phyloP scores from a whole-genome alignment of 208 protist genomes.

The Leishmania martiniquensis region DNA sequence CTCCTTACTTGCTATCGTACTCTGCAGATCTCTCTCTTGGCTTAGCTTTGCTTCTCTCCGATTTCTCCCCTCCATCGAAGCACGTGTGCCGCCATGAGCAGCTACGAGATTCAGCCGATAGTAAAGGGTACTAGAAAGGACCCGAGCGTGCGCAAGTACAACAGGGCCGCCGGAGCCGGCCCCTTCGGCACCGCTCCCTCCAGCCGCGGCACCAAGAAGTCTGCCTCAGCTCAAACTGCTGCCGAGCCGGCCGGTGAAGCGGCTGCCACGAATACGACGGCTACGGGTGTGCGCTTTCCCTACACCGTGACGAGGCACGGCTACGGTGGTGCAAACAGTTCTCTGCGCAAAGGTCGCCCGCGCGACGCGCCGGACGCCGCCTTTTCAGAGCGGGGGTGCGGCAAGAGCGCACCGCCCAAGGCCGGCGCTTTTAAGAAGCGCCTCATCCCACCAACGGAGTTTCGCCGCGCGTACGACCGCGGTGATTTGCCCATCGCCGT shows the following conservation, averaged over 20 bases:
- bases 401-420: conserved; percentile 80
- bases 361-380: conserved; percentile 62
- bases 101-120: conserved; percentile 92
- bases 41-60: background rate
- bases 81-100: conserved; percentile 42
- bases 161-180: conserved; percentile 79
- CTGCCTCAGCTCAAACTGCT: conserved; percentile 11
- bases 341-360: conserved; percentile 83
- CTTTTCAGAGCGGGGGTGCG: conserved; percentile 80
- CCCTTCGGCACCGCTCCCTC: conserved; percentile 87
- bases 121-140: conserved; percentile 90
- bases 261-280: conserved; percentile 13
- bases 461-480: conserved; percentile 98
- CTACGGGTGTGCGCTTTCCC: conserved; percentile 58
- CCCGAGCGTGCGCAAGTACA: conserved; percentile 70
- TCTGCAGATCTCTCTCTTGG: background rate
- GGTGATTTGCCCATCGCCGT: conserved; percentile 98
- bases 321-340: conserved; percentile 89
- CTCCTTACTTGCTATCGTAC: background rate
- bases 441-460: conserved; percentile 93
- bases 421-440: conserved; percentile 90
- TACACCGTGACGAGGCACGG: conserved; percentile 75
- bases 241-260: conserved; percentile 7
- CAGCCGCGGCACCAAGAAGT: conserved; percentile 50
- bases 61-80: background rate